Percentiles rank a stretch among this genome's conserved stretches.
phyloP scores from a whole-genome alignment of 495 filamentous ascomycete genomes.

The Coniosporium apollinis region DNA sequence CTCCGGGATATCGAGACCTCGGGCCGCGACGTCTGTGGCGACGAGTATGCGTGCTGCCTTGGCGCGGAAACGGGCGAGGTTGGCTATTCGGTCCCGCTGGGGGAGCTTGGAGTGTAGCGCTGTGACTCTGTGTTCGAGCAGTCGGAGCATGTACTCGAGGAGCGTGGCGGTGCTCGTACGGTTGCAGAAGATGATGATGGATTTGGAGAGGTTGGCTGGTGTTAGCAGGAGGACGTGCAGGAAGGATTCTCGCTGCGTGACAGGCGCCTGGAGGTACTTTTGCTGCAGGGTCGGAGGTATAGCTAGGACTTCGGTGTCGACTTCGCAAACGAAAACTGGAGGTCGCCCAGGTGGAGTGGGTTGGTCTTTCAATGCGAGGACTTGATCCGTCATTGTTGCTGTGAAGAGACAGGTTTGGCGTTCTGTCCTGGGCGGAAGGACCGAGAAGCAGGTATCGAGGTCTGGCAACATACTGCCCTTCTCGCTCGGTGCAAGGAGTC shows the following conservation, averaged over 20 bases:
- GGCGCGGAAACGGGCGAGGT: conserved; percentile 81
- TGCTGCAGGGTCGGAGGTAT: conserved; percentile 70
- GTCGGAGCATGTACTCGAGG: conserved; percentile 66
- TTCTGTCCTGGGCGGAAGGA: conserved; percentile 51
- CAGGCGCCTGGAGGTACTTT: conserved; percentile 69
- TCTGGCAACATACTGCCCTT: conserved; percentile 83
- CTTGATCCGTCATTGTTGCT: conserved; percentile 86
- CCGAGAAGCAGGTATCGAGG: conserved; percentile 68
- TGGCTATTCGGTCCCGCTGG: conserved; percentile 66
- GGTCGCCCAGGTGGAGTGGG: conserved; percentile 47
- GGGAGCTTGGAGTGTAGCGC: conserved; percentile 73
- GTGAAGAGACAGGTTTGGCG: conserved; percentile 94
- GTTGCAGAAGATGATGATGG: conserved; percentile 89
- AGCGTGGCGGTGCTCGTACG: conserved; percentile 74
- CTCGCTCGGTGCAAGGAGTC: conserved; percentile 52
- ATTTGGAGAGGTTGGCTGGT: conserved; percentile 51
- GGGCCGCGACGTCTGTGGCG: conserved; percentile 88
- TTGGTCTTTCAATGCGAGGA: conserved; percentile 61
- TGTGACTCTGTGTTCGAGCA: conserved; percentile 79
- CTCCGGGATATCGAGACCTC: conserved; percentile 89
- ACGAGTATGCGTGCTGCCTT: conserved; percentile 80
- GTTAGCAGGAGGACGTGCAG: conserved; percentile 80
- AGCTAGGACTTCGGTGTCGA: conserved; percentile 54
- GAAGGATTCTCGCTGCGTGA: conserved; percentile 84
- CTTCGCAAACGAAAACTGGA: conserved; percentile 77